A percentile compares a stretch with the other conserved stretches of the same genome.
Conservation (phyloP, 768 basidiomycete species). For the Pholiota microspora region DNA sequence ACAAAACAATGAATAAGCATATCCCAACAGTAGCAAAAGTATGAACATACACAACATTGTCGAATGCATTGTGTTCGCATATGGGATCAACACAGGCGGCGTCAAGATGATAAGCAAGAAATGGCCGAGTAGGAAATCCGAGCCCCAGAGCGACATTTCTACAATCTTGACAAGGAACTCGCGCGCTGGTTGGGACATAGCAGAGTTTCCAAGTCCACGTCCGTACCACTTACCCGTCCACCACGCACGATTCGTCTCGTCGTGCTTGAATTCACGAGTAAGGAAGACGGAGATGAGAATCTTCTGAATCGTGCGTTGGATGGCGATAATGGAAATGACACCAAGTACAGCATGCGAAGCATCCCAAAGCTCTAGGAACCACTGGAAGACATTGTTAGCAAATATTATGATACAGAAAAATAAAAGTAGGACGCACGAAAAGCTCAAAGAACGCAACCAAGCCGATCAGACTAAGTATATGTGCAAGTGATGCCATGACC, state of each 20-base stretch:
- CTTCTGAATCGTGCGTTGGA: conserved; percentile 93
- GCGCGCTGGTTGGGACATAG: conserved; percentile 92
- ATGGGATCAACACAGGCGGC: conserved; percentile 82
- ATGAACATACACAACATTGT: conserved; percentile 80
- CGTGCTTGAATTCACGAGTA: conserved; percentile 96
- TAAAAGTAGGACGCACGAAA: conserved; percentile 62
- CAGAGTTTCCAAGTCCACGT: conserved; percentile 85
- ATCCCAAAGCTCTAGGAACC: conserved; percentile 97
- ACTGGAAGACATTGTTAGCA: conserved; percentile 46
- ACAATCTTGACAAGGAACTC: conserved; percentile 99
- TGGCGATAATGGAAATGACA: conserved; percentile 81
- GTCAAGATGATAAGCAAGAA: conserved; percentile 86
- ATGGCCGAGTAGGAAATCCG: conserved; percentile 88
- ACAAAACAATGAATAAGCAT: background rate
- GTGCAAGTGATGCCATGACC: conserved; percentile 90
- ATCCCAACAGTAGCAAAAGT: background rate
- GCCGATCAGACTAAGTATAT: conserved; percentile 78
- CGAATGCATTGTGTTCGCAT: conserved; percentile 85
- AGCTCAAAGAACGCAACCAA: conserved; percentile 92
- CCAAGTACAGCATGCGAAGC: conserved; percentile 96
- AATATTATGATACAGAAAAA: conserved; percentile 20
- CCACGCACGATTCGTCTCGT: conserved; percentile 98
- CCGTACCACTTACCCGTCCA: conserved; percentile 99
- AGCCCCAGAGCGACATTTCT: conserved; percentile 95
- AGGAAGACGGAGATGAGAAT: conserved; percentile 92